Percentiles rank a stretch among this genome's conserved stretches.
phyloP scores from a whole-genome alignment of 1,139 yeast species.

The Pichia sp. region DNA sequence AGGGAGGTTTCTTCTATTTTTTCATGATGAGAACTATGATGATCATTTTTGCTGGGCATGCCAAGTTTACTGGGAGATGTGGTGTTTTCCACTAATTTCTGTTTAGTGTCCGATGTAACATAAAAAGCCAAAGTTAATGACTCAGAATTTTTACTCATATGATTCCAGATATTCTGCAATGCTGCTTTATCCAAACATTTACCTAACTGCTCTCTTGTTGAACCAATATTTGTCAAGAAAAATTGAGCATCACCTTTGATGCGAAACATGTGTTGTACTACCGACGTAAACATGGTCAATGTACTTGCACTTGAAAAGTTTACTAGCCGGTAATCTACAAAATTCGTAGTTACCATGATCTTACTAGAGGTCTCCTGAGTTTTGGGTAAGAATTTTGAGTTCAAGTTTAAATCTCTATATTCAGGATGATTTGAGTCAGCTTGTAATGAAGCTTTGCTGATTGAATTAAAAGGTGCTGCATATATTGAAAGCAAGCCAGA shows the following conservation, averaged over 20 bases:
- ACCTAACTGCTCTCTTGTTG: slow-evolving; percentile 14
- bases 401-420: slow-evolving; percentile 1
- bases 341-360: slow-evolving; percentile 18
- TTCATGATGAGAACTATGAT: slow-evolving; percentile 3
- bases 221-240: slow-evolving; percentile 15
- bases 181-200: slow-evolving; percentile 10
- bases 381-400: slow-evolving; percentile 14
- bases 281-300: slow-evolving; percentile 2
- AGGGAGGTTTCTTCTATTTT: slow-evolving; percentile 18
- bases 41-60: background rate
- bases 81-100: background rate
- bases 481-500: slow-evolving; percentile 1
- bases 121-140: slow-evolving; percentile 5
- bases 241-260: slow-evolving; percentile 9
- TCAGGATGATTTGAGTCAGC: background rate
- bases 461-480: slow-evolving; percentile 6
- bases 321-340: slow-evolving; percentile 14
- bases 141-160: background rate
- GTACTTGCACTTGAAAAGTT: slow-evolving; percentile 7
- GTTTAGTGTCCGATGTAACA: slow-evolving; percentile 7
- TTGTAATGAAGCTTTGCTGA: background rate
- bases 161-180: slow-evolving; percentile 11
- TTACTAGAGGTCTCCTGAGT: background rate
- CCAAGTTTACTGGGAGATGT: slow-evolving; percentile 4
- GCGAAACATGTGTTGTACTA: slow-evolving; percentile 3